Base-by-base conservation (phyloP, 2,329 filamentous ascomycete species). In the Fusarium sp. region DNA sequence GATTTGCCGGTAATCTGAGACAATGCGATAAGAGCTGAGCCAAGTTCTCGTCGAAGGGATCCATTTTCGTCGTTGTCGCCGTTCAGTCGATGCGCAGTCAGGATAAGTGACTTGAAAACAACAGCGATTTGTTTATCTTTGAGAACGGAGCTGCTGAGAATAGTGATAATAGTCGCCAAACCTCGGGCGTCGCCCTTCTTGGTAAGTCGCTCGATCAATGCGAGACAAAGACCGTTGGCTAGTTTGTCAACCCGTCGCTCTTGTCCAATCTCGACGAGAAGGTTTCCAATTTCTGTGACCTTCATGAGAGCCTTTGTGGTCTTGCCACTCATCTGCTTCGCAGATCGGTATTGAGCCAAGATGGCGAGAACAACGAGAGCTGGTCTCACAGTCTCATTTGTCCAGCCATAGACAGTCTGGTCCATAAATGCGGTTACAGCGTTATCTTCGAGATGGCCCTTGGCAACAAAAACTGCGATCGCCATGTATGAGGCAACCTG, bases 401-500 rank as follows among this genome's bases (percentile, higher is more conserved):
- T 91, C 90, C 94, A 97, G 11, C 92, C 93, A 29, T 86, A 82
- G 11, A 92, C 91, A 34, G 97, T 88, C 68, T 94, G 93, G 75
- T 97, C 93, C 94, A 98, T 97, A 75, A 99, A 86, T 2, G 91
- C 90, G 57, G 92, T 90, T n/a, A 98, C 84, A 4, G 94, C 88
- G 60, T 88, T 87, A 74, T 98, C 94, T 48, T 92, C 89, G 16
- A 98, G 85, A 49, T 88, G 86, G 1, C 92, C 90, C 80, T 97
- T 97, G 51, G 93, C 90, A 9, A 93, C 94, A 67, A 98, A 87
- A 51, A 98, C 90, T 9, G 94, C 89, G 59, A 94, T 87, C 22
- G 97, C 90, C 92, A 98, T 97, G 79, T 97, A 98, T 61, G 92
- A 94, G 18, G 92, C 94, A 65, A 97, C 87, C 70, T 94, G 92